Evolutionary conservation across 1,284 basidiomycete genomes (phyloP).

Genomic region (Trametes pubescens): DNA sequence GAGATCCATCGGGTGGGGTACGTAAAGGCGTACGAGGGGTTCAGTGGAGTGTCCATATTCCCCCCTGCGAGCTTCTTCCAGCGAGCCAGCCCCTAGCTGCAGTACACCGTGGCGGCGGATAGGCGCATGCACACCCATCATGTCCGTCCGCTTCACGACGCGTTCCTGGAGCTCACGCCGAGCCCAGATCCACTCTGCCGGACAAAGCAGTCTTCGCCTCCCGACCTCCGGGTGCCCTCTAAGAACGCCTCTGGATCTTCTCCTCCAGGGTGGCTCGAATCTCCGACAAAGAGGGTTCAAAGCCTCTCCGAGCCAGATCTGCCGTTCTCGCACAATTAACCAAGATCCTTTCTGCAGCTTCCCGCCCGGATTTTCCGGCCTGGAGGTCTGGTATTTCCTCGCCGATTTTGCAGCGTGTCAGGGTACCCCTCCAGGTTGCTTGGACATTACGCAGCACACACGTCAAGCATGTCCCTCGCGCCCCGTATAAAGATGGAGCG

Average conservation of each 20-base stretch:
- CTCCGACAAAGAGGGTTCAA: conserved; percentile 43
- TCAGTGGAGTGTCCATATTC: conserved; percentile 24
- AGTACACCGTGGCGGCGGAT: conserved; percentile 1
- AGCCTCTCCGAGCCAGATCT: conserved; percentile 38
- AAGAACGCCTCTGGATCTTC: conserved; percentile 32
- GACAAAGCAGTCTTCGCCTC: conserved; percentile 29
- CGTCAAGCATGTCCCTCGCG: conserved; percentile 27
- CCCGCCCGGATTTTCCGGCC: conserved; percentile 30
- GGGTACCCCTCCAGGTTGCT: conserved; percentile 25
- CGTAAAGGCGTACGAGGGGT: conserved; percentile 27
- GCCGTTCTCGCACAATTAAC: conserved; percentile 28
- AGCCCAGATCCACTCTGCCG: conserved; percentile 33
- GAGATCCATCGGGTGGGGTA: conserved; percentile 27
- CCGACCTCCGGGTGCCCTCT: conserved; percentile 27
- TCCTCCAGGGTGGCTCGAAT: conserved; percentile 33
- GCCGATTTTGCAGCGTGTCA: conserved; percentile 31
- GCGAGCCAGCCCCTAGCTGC: conserved; percentile 4
- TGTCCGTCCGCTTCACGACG: conserved; percentile 30
- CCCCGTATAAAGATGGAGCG: conserved; percentile 30
- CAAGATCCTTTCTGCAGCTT: conserved; percentile 27
- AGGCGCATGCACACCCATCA: conserved; percentile 27
- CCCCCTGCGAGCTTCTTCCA: conserved; percentile 25
- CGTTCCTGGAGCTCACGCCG: conserved; percentile 34
- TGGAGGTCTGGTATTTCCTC: conserved; percentile 27
- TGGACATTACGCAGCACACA: conserved; percentile 33